A percentile compares a stretch with the other conserved stretches of the same genome.
Conservation (phyloP, 2,329 filamentous ascomycete genomes). For the Penicillium sp. region DNA sequence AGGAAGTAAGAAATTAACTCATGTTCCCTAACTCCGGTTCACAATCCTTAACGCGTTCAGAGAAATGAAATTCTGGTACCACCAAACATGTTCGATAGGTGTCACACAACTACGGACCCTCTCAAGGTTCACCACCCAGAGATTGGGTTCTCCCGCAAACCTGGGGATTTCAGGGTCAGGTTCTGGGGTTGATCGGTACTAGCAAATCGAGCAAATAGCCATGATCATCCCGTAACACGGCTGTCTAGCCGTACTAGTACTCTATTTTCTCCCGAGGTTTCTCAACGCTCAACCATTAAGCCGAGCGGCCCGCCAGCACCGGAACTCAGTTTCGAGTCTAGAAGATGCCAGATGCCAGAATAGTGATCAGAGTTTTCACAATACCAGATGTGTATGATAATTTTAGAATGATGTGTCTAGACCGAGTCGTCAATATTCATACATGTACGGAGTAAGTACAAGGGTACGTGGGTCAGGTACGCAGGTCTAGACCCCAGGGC, state of each 20-base stretch:
- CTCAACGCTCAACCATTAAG: neutral
- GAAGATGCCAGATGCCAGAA: neutral
- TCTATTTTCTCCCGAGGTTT: neutral
- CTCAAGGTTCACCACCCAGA: neutral
- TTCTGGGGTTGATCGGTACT: neutral
- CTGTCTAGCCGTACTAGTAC: neutral
- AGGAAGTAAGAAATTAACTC: too few species aligned
- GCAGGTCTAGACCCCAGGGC: constrained; percentile 5
- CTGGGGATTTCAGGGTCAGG: neutral
- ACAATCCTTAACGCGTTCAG: too few species aligned
- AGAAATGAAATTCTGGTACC: too few species aligned
- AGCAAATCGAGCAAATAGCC: too few species aligned
- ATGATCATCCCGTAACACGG: too few species aligned
- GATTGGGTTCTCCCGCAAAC: neutral
- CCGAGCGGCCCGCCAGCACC: neutral
- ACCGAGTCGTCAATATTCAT: neutral
- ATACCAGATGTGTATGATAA: neutral
- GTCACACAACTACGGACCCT: too few species aligned
- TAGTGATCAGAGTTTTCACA: constrained; percentile 2
- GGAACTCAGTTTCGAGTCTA: neutral
- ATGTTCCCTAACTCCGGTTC: too few species aligned
- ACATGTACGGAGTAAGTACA: neutral
- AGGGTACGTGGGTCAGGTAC: neutral
- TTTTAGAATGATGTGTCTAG: constrained; percentile 2
- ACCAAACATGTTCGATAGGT: too few species aligned